phyloP scores from a whole-genome alignment of 1,284 basidiomycete species.

The Coniferiporia weirii region DNA sequence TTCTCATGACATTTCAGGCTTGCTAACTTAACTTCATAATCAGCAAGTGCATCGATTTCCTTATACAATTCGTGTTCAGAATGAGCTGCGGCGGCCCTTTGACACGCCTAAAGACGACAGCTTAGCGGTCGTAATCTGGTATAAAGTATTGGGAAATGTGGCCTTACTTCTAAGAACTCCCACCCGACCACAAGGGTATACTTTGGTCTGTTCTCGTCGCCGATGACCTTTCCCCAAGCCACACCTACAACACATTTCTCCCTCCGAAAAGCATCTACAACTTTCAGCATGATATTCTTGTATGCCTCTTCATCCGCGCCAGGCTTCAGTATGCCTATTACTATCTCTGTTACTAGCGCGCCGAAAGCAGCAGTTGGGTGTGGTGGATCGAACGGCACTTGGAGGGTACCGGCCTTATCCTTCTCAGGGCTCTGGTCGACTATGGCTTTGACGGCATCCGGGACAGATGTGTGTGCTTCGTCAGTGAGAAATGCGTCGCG shows the following conservation, averaged over 20 bases:
- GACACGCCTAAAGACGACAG: neutral
- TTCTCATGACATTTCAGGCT: no score
- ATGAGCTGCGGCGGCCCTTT: neutral
- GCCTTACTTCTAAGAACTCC: constrained; percentile 1
- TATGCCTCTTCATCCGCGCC: neutral
- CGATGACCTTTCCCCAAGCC: neutral
- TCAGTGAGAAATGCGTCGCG: no score
- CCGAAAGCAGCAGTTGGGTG: neutral
- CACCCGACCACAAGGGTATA: constrained; percentile 8
- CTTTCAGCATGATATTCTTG: neutral
- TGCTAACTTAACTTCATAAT: neutral
- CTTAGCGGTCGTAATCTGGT: neutral
- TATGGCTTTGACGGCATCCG: no score
- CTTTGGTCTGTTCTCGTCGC: neutral
- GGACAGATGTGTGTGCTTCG: no score
- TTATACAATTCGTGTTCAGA: neutral
- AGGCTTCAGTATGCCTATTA: neutral
- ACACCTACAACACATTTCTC: neutral
- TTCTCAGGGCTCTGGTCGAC: neutral
- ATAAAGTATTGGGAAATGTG: neutral
- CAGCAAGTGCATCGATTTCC: neutral
- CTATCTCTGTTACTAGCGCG: constrained; percentile 6
- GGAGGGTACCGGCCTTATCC: neutral
- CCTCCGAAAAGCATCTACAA: neutral
- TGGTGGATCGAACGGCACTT: neutral